phyloP scores from a whole-genome alignment of 371 early-diverging fungal genomes.

The Actinomortierella wolfii region DNA sequence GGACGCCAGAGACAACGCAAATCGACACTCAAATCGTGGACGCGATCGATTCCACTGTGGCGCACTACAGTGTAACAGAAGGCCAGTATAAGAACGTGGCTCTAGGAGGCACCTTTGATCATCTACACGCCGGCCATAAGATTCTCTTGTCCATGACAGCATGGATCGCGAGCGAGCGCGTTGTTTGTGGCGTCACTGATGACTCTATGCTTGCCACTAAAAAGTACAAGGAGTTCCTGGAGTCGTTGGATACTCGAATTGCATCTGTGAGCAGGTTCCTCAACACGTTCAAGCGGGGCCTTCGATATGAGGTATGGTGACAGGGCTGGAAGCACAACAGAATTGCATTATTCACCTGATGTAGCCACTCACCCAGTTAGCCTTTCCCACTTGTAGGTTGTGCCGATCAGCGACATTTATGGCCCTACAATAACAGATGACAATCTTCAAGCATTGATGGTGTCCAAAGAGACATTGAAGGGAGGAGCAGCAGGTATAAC shows the following conservation, averaged over 20 bases:
- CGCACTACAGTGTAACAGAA: slow-evolving; percentile 13
- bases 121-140: slow-evolving; percentile 94
- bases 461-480: slow-evolving; percentile 83
- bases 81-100: slow-evolving; percentile 58
- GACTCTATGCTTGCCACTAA: slow-evolving; percentile 76
- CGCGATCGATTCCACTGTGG: slow-evolving; percentile 24
- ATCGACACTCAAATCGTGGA: slow-evolving; percentile 20
- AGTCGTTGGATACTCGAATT: slow-evolving; percentile 70
- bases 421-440: slow-evolving; percentile 88
- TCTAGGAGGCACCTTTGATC: slow-evolving; percentile 97
- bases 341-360: too few relatives aligned
- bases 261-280: slow-evolving; percentile 65
- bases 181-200: slow-evolving; percentile 81
- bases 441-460: slow-evolving; percentile 79
- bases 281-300: slow-evolving; percentile 52
- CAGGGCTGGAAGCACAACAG: too few relatives aligned
- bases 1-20: slow-evolving; percentile 5
- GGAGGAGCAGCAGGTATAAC: slow-evolving; percentile 75
- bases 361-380: too few relatives aligned
- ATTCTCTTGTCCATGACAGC: slow-evolving; percentile 87
- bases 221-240: slow-evolving; percentile 69
- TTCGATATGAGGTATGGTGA: slow-evolving; percentile 49
- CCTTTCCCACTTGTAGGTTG: slow-evolving; percentile 64
- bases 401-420: slow-evolving; percentile 80
- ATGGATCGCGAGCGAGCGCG: slow-evolving; percentile 58